Conservation (phyloP, 2,329 filamentous ascomycete genomes). For the Penicillium sp. region DNA sequence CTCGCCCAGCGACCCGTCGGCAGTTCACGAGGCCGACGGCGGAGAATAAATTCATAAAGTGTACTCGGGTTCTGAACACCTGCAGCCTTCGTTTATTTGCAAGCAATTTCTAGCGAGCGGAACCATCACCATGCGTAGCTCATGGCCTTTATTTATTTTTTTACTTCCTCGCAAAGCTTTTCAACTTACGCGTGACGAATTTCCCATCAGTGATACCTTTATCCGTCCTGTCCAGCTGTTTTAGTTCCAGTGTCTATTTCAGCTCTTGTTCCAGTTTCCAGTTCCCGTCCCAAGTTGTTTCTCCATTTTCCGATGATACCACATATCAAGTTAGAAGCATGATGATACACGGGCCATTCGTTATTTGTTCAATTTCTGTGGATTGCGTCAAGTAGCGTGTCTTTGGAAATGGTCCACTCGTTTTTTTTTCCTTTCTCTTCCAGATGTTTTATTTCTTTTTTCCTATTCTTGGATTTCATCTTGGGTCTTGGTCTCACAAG, state of each 20-base stretch:
- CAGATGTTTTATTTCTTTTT: background rate
- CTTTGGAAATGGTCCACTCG: conserved; percentile 15
- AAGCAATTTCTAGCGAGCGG: background rate
- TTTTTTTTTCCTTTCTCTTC: conserved; percentile 6
- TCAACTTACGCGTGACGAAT: conserved; percentile 22
- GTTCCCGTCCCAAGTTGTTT: background rate
- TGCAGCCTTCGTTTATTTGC: background rate
- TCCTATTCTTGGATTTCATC: background rate
- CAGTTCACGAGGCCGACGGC: conserved; percentile 73
- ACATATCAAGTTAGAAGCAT: conserved; percentile 27
- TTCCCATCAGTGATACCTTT: conserved; percentile 20
- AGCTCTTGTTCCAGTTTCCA: background rate
- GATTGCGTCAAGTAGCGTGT: conserved; percentile 3
- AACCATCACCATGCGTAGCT: background rate
- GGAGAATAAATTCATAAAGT: conserved; percentile 48
- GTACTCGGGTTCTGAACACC: no score
- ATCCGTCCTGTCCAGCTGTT: background rate
- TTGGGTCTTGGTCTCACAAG: background rate
- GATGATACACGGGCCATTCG: conserved; percentile 25
- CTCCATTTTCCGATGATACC: conserved; percentile 23
- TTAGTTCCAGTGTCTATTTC: background rate
- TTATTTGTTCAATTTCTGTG: conserved; percentile 7
- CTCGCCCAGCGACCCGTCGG: conserved; percentile 83
- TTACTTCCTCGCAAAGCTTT: background rate
- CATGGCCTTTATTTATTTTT: background rate